A percentile compares a stretch with the other conserved stretches of the same genome.
Conservation (phyloP, 2,329 filamentous ascomycete genomes). For the Penicillium olsonii region DNA sequence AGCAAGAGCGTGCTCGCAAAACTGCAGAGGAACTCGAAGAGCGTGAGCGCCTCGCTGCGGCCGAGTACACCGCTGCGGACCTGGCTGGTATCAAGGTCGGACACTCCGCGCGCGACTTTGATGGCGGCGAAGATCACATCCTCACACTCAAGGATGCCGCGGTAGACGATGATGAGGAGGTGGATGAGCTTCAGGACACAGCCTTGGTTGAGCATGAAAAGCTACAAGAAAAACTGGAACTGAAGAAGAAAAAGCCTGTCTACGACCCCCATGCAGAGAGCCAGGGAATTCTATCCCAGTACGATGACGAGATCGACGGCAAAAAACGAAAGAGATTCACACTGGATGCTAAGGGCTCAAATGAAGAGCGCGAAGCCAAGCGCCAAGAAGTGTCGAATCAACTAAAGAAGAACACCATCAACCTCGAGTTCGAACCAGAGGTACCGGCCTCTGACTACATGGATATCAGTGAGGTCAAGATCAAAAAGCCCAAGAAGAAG, state of each 20-base stretch:
- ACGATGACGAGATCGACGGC: conserved; percentile 91
- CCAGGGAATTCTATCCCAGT: conserved; percentile 77
- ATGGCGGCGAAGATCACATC: conserved; percentile 79
- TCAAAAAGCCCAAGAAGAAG: conserved; percentile 89
- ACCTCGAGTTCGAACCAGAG: conserved; percentile 70
- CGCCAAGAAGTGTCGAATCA: conserved; percentile 58
- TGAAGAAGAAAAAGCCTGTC: conserved; percentile 85
- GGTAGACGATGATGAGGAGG: conserved; percentile 81
- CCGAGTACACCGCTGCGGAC: conserved; percentile 82
- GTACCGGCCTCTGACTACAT: conserved; percentile 81
- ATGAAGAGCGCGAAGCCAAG: conserved; percentile 60
- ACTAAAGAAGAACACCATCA: conserved; percentile 69
- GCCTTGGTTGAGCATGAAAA: conserved; percentile 45
- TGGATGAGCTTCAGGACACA: conserved; percentile 71
- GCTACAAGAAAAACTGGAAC: conserved; percentile 67
- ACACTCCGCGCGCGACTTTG: conserved; percentile 80
- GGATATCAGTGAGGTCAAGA: conserved; percentile 81
- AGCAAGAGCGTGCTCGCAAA: conserved; percentile 67
- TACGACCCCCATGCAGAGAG: conserved; percentile 81
- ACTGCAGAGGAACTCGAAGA: conserved; percentile 76
- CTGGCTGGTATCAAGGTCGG: conserved; percentile 88
- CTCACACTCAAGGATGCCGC: conserved; percentile 92
- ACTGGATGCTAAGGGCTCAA: conserved; percentile 74
- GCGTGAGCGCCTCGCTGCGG: conserved; percentile 68
- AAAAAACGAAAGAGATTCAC: conserved; percentile 90